These are phyloP conservation scores for Acanthamoeba lenticulata DNA, from an alignment of 208 protist species.

Conservation along the genomic window DNA sequence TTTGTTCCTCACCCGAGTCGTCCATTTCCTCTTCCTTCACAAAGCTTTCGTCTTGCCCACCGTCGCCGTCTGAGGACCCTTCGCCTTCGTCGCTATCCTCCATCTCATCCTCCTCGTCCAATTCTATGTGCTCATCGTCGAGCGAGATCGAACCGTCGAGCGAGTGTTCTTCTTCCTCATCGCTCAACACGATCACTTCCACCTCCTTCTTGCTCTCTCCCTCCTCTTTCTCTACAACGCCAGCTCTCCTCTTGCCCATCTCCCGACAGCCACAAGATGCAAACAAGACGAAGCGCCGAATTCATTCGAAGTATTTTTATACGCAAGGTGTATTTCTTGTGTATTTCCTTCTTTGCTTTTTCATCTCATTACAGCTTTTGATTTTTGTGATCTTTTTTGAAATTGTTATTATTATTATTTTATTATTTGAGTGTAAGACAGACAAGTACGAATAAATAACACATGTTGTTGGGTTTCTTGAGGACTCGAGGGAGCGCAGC, in stretches of 20 bases:
- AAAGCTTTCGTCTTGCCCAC: not conserved
- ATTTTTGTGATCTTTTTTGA: not conserved
- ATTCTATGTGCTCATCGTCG: no score
- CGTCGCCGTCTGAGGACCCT: no score
- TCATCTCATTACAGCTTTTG: not conserved
- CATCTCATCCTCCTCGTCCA: no score
- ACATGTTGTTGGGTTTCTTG: no score
- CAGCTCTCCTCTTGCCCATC: not conserved
- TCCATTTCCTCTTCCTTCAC: not conserved
- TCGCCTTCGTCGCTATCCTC: no score
- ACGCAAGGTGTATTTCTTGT: no score
- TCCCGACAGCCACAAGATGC: no score
- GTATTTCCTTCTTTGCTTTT: not conserved
- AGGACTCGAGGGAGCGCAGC: no score
- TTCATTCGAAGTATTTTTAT: no score
- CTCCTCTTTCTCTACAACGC: not conserved
- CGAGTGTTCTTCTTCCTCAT: not conserved
- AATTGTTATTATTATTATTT: not conserved
- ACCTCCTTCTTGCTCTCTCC: not conserved
- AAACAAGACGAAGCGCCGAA: no score
- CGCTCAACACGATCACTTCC: not conserved
- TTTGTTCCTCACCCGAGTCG: not conserved
- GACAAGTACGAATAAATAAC: not conserved
- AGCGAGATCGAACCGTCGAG: no score
- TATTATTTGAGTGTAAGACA: no score